phyloP scores from a whole-genome alignment of 768 basidiomycete genomes.

The Boletus huronensis region DNA sequence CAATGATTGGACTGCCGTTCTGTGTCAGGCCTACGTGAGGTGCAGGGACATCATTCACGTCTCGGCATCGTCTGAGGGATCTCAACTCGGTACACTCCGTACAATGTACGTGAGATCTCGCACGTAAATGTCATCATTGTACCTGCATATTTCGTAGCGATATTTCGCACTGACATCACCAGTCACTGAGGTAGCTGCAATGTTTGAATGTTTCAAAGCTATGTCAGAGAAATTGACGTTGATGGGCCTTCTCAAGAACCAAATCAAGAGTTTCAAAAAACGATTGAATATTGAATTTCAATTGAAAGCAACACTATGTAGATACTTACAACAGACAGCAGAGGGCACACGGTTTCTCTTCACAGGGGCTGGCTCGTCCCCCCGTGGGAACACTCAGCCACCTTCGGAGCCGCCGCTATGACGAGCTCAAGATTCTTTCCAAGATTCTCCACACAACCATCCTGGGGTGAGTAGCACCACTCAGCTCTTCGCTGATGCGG shows the following conservation, averaged over 20 bases:
- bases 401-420: too few relatives aligned
- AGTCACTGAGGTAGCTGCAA: too few relatives aligned
- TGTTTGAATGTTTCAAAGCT: background rate
- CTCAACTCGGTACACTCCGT: background rate
- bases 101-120: background rate
- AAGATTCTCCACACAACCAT: too few relatives aligned
- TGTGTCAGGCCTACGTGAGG: background rate
- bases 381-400: too few relatives aligned
- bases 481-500: too few relatives aligned
- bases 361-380: too few relatives aligned
- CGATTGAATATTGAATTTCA: background rate
- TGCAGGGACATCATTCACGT: background rate
- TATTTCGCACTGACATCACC: background rate
- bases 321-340: background rate
- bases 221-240: background rate
- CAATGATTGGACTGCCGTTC: background rate
- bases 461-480: too few relatives aligned
- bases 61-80: background rate
- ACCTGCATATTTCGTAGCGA: background rate
- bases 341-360: too few relatives aligned
- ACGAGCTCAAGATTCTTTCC: too few relatives aligned
- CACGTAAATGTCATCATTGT: background rate
- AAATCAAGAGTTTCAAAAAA: background rate
- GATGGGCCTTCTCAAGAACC: background rate
- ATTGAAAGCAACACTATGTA: background rate